Evolutionary conservation across 352 stramenopile species (phyloP).

Genomic region (Phytophthora lateralis): DNA sequence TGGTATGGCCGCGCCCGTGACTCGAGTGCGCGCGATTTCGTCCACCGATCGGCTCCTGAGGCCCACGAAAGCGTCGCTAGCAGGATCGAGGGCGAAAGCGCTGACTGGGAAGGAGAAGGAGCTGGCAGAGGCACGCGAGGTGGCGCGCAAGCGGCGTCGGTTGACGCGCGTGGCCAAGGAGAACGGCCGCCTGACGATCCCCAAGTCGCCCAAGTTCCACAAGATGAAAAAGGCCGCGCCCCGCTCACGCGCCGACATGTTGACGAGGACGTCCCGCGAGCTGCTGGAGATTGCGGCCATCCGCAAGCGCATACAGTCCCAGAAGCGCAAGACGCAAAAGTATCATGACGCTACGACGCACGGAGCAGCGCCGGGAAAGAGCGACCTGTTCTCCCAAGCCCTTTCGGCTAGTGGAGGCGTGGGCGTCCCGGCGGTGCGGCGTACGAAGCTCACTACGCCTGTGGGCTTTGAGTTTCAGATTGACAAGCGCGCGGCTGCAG

Average conservation of each 20-base stretch:
- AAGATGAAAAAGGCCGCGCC: constrained; percentile 38
- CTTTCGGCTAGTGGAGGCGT: constrained; percentile 66
- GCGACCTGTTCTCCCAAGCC: constrained; percentile 53
- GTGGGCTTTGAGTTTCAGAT: constrained; percentile 73
- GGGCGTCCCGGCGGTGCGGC: constrained; percentile 70
- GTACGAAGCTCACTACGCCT: constrained; percentile 66
- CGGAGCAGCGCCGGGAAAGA: constrained; percentile 33
- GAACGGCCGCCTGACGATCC: constrained; percentile 68
- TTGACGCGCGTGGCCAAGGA: constrained; percentile 52
- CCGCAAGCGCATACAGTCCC: constrained; percentile 56
- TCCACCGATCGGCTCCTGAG: constrained; percentile 63
- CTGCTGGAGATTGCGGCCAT: constrained; percentile 75
- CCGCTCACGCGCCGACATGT: constrained; percentile 40
- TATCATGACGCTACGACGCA: constrained; percentile 73
- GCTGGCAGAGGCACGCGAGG: constrained; percentile 38
- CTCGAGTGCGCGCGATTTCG: constrained; percentile 60
- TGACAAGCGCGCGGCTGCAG: constrained; percentile 58
- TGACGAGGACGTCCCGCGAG: constrained; percentile 77
- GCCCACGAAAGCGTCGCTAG: constrained; percentile 65
- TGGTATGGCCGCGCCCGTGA: constrained; percentile 44
- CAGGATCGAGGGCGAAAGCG: constrained; percentile 44
- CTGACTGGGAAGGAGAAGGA: constrained; percentile 53
- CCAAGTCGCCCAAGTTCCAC: constrained; percentile 71
- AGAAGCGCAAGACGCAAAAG: constrained; percentile 63
- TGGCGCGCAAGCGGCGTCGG: constrained; percentile 37